Percentiles rank a stretch among this genome's conserved stretches.
Evolutionary conservation across 2,329 filamentous ascomycete genomes (phyloP).

Genomic region (Colletotrichum navitas): DNA sequence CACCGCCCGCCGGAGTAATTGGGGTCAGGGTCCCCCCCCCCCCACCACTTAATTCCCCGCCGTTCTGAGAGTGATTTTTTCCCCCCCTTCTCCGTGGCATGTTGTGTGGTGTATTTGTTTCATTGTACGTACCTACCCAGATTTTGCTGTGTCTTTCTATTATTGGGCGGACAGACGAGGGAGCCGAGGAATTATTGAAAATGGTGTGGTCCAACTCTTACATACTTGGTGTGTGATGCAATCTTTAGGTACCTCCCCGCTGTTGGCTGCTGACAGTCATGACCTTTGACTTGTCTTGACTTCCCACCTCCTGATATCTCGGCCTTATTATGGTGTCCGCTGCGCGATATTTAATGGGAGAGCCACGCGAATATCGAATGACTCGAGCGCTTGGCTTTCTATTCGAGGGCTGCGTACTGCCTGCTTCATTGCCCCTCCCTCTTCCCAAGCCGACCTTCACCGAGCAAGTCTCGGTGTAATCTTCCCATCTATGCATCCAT

Average conservation of each 20-base stretch:
- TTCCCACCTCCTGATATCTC: constrained; percentile 37
- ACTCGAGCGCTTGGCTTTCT: constrained; percentile 13
- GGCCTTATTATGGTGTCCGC: constrained; percentile 35
- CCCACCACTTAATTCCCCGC: constrained; percentile 12
- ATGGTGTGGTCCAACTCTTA: constrained; percentile 15
- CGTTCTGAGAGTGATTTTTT: constrained; percentile 10
- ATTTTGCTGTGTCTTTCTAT: neutral
- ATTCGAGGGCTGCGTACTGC: neutral
- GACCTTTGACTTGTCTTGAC: constrained; percentile 32
- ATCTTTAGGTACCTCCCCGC: neutral
- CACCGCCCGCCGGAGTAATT: constrained; percentile 22
- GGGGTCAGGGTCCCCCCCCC: constrained; percentile 7
- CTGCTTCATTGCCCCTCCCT: neutral
- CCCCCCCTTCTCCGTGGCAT: neutral
- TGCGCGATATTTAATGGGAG: constrained; percentile 34
- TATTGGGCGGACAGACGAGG: constrained; percentile 2
- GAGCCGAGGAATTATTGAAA: neutral
- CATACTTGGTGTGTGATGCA: too few relatives aligned
- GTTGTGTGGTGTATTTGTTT: neutral
- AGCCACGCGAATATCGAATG: constrained; percentile 27
- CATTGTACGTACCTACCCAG: neutral
- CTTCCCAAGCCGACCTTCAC: neutral
- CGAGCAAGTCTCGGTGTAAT: constrained; percentile 21
- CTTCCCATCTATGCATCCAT: constrained; percentile 10
- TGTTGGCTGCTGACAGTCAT: constrained; percentile 31